phyloP scores from a whole-genome alignment of 495 filamentous ascomycete species.

The Penicillium salamii region DNA sequence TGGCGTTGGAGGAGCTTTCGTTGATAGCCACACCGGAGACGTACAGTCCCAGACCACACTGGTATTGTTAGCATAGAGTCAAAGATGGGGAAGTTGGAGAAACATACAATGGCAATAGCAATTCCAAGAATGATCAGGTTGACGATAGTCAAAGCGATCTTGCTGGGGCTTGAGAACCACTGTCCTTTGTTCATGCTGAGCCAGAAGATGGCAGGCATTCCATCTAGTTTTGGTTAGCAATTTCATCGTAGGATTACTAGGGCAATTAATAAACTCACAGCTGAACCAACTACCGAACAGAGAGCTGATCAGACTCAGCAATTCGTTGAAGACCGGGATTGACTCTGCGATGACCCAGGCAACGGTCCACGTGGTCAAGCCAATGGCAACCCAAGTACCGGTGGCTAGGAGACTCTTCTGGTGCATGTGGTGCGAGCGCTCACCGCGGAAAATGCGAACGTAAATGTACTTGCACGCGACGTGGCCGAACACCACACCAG shows the following conservation, averaged over 20 bases:
- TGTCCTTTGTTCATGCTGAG: constrained; percentile 51
- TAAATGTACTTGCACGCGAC: constrained; percentile 60
- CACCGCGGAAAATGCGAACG: constrained; percentile 55
- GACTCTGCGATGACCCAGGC: constrained; percentile 69
- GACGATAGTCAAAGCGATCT: constrained; percentile 41
- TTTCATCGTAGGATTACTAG: neutral
- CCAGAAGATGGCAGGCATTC: constrained; percentile 39
- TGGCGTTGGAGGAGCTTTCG: constrained; percentile 26
- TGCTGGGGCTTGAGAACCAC: constrained; percentile 39
- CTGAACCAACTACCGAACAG: constrained; percentile 42
- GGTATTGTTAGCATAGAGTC: constrained; percentile 7
- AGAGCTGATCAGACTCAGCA: constrained; percentile 44
- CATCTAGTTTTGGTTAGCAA: constrained; percentile 20
- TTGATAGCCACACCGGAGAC: constrained; percentile 37
- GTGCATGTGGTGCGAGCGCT: constrained; percentile 50
- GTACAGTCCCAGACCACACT: constrained; percentile 39
- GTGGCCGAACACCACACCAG: constrained; percentile 66
- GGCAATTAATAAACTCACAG: constrained; percentile 23
- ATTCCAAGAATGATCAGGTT: constrained; percentile 54
- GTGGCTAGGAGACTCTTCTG: constrained; percentile 46
- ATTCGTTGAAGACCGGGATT: constrained; percentile 66
- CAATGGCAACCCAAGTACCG: constrained; percentile 56
- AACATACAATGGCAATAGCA: constrained; percentile 35
- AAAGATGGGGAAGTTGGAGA: neutral
- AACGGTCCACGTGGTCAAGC: constrained; percentile 53